These are phyloP conservation scores for Leishmania turanica DNA, from an alignment of 208 protist genomes.

Conservation along the genomic window DNA sequence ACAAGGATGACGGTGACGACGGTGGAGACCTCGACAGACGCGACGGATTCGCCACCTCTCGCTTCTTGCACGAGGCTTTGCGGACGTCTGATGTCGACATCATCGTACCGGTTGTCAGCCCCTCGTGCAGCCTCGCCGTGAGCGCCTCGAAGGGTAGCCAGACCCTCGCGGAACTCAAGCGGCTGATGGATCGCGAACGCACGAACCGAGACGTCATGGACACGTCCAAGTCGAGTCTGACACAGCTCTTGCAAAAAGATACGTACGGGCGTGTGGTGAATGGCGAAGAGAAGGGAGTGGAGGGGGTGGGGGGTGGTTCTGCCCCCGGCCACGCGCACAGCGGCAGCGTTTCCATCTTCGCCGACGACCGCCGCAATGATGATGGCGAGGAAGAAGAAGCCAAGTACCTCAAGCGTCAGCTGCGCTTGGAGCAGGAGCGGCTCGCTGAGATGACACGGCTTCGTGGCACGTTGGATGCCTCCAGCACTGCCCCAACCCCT, in stretches of 20 bases:
- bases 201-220: conserved; percentile 68
- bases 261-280: conserved; percentile 16
- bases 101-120: conserved; percentile 72
- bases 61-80: conserved; percentile 21
- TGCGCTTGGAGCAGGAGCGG: conserved; percentile 29
- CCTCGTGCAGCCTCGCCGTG: conserved; percentile 47
- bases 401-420: conserved; percentile 23
- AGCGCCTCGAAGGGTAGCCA: conserved; percentile 62
- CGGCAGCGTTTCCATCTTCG: background rate
- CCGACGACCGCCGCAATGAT: background rate
- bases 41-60: background rate
- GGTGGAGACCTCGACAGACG: conserved; percentile 12
- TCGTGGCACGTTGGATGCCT: background rate
- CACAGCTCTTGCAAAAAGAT: conserved; percentile 60
- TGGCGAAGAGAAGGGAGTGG: conserved; percentile 22
- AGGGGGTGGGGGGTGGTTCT: background rate
- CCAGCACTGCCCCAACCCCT: background rate
- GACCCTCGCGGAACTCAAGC: conserved; percentile 46
- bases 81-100: conserved; percentile 57
- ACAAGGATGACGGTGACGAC: conserved; percentile 11
- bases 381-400: conserved; percentile 22
- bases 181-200: conserved; percentile 63
- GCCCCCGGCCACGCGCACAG: background rate
- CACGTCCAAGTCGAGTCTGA: conserved; percentile 68
- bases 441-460: conserved; percentile 13